Evolutionary conservation across 441 rosid genomes (phyloP), one percentile per base, ranked within the genome.

Genomic region (Cnidoscolus chayamansa): DNA sequence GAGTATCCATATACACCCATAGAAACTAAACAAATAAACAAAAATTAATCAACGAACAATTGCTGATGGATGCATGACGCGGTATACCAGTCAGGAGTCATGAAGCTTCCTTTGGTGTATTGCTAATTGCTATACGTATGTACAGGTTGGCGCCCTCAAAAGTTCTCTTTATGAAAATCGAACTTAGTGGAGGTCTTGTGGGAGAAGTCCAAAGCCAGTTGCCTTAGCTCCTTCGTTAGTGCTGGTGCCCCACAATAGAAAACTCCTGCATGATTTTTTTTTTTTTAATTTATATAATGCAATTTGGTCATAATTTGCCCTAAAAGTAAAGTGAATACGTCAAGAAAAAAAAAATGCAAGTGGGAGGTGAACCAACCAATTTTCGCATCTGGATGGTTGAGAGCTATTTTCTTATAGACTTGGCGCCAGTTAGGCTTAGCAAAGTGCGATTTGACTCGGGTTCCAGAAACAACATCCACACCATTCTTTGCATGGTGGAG

Each of bases 401-500:
- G 78, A 0, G 92, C 93, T 2, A 91, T 83, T 51, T 67, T 86
- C 81, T 93, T 90, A 80, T 84, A 91, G 45, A 88, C 97, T 75
- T 91, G 94, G 19, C 94, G 84, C 97, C 98, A 94, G 64, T 89
- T 85, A 0, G 98, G 98, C 79, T 86, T 91, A 10, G 96, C 98
- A 25, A 90, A 90, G 78, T 93, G 98, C 67, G 98, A 86, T 79
- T 87, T 89, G 68, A 93, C 98, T 10, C 90, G 83, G 10, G 98
- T 93, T 6, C 94, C 97, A 0, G 97, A 93, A 1, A 93, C 97
- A 1, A 93, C 92, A 63, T 93, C 98, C 1, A 91, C 94, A 1
- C 98, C 98, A 6, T 81, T 90, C 79, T 93, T 93, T 47, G 98
- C 97, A 25, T 93, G 97, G 65, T 93, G 88, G 1, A 94, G 75